These are phyloP conservation scores for Mercurialis annua DNA, from an alignment of 345 rosid species.

Conservation along the genomic window DNA sequence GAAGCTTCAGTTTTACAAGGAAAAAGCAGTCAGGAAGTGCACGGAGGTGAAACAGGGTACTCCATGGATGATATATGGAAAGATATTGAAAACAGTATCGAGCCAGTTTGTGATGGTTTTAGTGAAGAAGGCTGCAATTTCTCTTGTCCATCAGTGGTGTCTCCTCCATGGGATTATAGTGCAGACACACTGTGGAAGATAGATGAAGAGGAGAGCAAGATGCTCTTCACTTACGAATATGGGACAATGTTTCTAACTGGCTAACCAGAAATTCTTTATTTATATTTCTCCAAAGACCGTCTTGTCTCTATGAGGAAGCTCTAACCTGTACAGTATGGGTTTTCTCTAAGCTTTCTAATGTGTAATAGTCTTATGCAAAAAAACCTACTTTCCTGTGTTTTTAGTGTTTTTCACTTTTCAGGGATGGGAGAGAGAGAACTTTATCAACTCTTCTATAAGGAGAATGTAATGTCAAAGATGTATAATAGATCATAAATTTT, in stretches of 20 bases:
- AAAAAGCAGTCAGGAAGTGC: conserved; percentile 34
- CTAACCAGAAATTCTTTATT: conserved; percentile 56
- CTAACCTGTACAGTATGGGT: conserved; percentile 40
- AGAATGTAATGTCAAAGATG: conserved; percentile 31
- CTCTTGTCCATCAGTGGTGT: conserved; percentile 41
- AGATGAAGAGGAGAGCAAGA: conserved; percentile 59
- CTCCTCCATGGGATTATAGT: conserved; percentile 62
- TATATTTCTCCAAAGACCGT: conserved; percentile 42
- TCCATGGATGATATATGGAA: conserved; percentile 91
- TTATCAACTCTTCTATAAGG: conserved; percentile 27
- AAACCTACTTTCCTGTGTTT: conserved; percentile 16
- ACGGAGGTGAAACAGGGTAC: conserved; percentile 42
- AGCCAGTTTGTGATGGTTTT: conserved; percentile 50
- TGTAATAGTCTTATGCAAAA: conserved; percentile 28
- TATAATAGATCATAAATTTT: conserved; percentile 32
- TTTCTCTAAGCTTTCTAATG: conserved; percentile 34
- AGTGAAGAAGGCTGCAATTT: conserved; percentile 42
- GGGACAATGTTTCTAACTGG: conserved; percentile 44
- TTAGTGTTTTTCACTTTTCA: conserved; percentile 34
- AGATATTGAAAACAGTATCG: conserved; percentile 58
- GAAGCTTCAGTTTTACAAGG: conserved; percentile 21
- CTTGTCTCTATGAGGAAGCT: conserved; percentile 30
- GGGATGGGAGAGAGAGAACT: conserved; percentile 27
- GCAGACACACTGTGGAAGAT: conserved; percentile 65
- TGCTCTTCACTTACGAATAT: conserved; percentile 44